A percentile compares a stretch with the other conserved stretches of the same genome.
phyloP scores from a whole-genome alignment of 1,139 yeast genomes.

The Spencermartinsiella ligniputridi region DNA sequence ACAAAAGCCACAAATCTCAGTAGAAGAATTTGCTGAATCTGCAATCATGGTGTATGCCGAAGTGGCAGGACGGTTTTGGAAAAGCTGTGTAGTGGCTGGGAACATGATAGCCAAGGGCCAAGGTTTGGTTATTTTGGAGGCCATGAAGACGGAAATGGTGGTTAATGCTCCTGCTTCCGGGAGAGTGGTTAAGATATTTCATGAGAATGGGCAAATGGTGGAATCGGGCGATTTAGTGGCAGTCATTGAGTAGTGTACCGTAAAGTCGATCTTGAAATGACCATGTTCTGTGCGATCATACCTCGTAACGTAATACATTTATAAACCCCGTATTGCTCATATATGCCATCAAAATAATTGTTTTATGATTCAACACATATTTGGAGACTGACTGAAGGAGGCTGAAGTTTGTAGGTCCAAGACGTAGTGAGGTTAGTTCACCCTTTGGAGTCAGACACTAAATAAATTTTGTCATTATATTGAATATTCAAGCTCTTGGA shows the following conservation, averaged over 20 bases:
- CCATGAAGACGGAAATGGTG: slow-evolving; percentile 97
- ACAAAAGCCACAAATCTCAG: slow-evolving; percentile 38
- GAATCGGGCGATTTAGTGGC: slow-evolving; percentile 95
- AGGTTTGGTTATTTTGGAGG: slow-evolving; percentile 85
- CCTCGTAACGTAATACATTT: not conserved
- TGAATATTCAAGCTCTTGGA: too few species aligned
- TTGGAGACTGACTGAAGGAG: too few species aligned
- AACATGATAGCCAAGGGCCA: slow-evolving; percentile 70
- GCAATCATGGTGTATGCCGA: slow-evolving; percentile 88
- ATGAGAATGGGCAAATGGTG: slow-evolving; percentile 88
- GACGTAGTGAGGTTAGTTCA: too few species aligned
- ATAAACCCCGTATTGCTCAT: too few species aligned
- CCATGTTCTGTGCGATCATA: not conserved
- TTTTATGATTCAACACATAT: too few species aligned
- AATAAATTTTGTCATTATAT: too few species aligned
- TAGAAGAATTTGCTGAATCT: slow-evolving; percentile 53
- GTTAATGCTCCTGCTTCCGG: slow-evolving; percentile 72
- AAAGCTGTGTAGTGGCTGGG: slow-evolving; percentile 78
- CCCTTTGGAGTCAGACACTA: too few species aligned
- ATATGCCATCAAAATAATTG: too few species aligned
- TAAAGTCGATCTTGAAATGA: slow-evolving; percentile 4
- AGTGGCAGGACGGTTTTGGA: slow-evolving; percentile 96
- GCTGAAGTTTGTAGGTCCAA: too few species aligned
- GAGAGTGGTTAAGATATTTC: slow-evolving; percentile 70
- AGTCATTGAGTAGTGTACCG: slow-evolving; percentile 42